Base-by-base conservation (phyloP, 2,329 filamentous ascomycete genomes). In the Zasmidium cellare region DNA sequence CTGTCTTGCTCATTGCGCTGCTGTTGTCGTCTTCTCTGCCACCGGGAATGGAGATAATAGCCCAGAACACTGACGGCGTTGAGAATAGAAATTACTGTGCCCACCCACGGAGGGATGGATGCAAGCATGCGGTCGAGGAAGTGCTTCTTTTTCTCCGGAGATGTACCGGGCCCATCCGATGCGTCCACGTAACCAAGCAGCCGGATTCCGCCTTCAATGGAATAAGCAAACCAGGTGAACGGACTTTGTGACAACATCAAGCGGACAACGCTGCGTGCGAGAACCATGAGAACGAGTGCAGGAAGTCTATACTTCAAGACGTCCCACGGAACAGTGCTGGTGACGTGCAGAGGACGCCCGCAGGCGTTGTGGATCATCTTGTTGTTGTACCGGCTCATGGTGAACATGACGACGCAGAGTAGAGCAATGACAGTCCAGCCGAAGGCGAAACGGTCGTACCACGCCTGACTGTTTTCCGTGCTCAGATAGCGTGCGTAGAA, bases 401-500 rank as follows among this genome's bases (percentile, higher is more conserved):
- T 18, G 12, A 9, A n/a, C 35, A 41, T 18, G 16, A 52, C 45
- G 6, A 28, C 22, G n/a, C 55, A 57, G 9, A 44, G 31, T 7
- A 22, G 41, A 18, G 44, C 45, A 22, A 57, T 49, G 41, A 47
- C 35, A 35, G 38, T 20, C 50, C 46, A 57, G 9, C 55, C 55
- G 19, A 57, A 57, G 9, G 28, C 22, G 51, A 50, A 57, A 9
- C 46, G n/a, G 2, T 48, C 19, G 16, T 45, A 31, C 50, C 55
- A 57, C 9, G 44, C 24, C 18, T 45, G 41, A 12, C 50, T 48
- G 50, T 57, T 31, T 22, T 51, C 28, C 11, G 55, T 25, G 3
- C 24, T 48, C 5, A 53, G 46, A 18, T 50, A 57, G 44, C 46
- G 24, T 6, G 51, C 31, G 22, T 49, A 53, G 45, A 53, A 53